Conservation (phyloP, 495 filamentous ascomycete genomes). For the Gamarada debralockiae region DNA sequence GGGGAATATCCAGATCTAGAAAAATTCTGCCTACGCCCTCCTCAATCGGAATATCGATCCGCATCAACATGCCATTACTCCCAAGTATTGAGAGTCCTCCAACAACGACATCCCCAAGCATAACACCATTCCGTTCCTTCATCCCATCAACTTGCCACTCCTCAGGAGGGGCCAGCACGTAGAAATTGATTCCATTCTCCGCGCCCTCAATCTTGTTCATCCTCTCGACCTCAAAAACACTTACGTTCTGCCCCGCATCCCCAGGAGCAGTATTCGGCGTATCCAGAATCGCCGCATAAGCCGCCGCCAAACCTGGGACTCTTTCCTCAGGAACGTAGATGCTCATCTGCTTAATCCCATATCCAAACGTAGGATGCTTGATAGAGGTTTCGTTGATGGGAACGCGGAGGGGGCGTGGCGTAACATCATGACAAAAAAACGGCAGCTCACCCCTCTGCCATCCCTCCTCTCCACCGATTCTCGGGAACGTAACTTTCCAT, state of each 20-base stretch:
- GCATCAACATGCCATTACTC: neutral
- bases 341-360: constrained; percentile 40
- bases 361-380: constrained; percentile 39
- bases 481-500: constrained; percentile 50
- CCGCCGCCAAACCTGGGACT: constrained; percentile 17
- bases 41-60: neutral
- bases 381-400: constrained; percentile 6
- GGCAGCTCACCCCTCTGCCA: constrained; percentile 33
- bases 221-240: constrained; percentile 1
- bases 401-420: constrained; percentile 45
- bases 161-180: neutral
- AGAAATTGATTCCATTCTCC: neutral
- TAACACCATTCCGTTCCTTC: constrained; percentile 3
- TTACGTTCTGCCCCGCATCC: neutral
- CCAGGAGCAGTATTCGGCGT: neutral
- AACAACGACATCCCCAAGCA: constrained; percentile 9
- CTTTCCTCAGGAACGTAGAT: constrained; percentile 27
- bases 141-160: neutral
- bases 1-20: neutral
- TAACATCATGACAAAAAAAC: constrained; percentile 57
- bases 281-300: constrained; percentile 28
- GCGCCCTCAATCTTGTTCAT: neutral
- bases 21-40: neutral
- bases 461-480: constrained; percentile 20
- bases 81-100: too few relatives aligned